Conservation (phyloP, 2,329 filamentous ascomycete genomes). For the Plectosphaerella cucumerina region DNA sequence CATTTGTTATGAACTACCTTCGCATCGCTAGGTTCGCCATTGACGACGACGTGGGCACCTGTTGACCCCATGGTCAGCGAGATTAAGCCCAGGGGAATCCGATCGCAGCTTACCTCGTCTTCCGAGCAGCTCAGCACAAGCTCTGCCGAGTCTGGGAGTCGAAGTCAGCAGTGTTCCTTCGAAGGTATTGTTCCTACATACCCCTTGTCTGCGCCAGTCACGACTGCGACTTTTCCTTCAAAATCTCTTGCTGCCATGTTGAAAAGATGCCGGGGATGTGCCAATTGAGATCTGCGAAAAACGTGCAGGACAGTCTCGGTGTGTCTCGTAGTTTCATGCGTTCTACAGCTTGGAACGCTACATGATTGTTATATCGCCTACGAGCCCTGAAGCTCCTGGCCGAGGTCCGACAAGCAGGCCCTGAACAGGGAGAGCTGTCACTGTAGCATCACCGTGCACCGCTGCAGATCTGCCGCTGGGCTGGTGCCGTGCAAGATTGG, state of each 20-base stretch:
- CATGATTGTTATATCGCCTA: not conserved
- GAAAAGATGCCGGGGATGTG: not conserved
- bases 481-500: not conserved
- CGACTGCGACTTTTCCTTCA: constrained; percentile 78
- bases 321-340: not conserved
- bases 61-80: too few species aligned
- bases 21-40: constrained; percentile 13
- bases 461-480: not conserved
- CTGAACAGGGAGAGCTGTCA: constrained; percentile 7
- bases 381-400: too few species aligned
- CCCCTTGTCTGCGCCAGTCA: constrained; percentile 75
- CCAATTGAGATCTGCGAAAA: not conserved
- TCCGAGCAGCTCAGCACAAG: constrained; percentile 84
- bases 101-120: constrained; percentile 76
- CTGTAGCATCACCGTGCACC: too few species aligned
- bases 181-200: not conserved
- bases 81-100: not conserved
- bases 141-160: constrained; percentile 53
- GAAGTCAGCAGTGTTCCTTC: not conserved
- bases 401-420: not conserved
- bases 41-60: not conserved
- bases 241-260: constrained; percentile 33
- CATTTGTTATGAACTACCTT: too few species aligned
- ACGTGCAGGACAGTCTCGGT: not conserved
- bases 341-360: not conserved